These are phyloP conservation scores for Fagus sylvatica DNA, from an alignment of 306 rosid genomes.

Conservation along the genomic window DNA sequence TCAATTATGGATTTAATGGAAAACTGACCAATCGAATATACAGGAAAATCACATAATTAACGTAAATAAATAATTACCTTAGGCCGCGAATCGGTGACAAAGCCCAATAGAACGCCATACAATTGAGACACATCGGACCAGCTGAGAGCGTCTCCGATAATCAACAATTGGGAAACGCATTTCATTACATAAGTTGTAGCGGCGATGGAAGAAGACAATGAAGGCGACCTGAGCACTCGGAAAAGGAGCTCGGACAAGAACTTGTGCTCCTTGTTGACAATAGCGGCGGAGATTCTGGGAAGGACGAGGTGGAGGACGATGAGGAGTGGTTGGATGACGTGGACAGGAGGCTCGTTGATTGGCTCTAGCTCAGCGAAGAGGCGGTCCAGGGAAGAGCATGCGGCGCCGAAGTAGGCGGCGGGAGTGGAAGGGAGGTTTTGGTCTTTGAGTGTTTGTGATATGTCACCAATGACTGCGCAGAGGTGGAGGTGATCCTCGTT, in stretches of 20 bases:
- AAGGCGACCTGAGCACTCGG: slow-evolving; percentile 38
- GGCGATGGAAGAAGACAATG: not conserved
- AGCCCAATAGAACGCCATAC: slow-evolving; percentile 54
- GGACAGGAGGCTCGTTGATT: slow-evolving; percentile 7
- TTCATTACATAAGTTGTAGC: slow-evolving; percentile 51
- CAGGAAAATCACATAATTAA: too few relatives aligned
- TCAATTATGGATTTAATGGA: too few relatives aligned
- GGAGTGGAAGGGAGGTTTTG: slow-evolving; percentile 47
- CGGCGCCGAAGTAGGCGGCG: slow-evolving; percentile 58
- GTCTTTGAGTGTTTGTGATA: slow-evolving; percentile 82
- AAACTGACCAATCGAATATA: too few relatives aligned
- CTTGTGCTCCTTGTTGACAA: slow-evolving; percentile 49
- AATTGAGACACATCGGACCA: slow-evolving; percentile 69
- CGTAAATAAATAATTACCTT: slow-evolving; percentile 44
- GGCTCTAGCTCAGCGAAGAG: slow-evolving; percentile 50
- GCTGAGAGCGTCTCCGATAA: slow-evolving; percentile 38
- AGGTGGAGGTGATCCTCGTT: slow-evolving; percentile 61
- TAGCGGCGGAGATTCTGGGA: slow-evolving; percentile 33
- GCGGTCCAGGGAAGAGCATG: slow-evolving; percentile 63
- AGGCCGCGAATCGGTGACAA: slow-evolving; percentile 59
- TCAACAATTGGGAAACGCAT: slow-evolving; percentile 64
- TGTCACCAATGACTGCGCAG: slow-evolving; percentile 68
- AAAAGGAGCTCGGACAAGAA: slow-evolving; percentile 41
- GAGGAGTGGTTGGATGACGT: slow-evolving; percentile 57
- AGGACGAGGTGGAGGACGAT: slow-evolving; percentile 56